Evolutionary conservation across 208 protist genomes (phyloP).

Genomic region (Sergeia podlipaevii): DNA sequence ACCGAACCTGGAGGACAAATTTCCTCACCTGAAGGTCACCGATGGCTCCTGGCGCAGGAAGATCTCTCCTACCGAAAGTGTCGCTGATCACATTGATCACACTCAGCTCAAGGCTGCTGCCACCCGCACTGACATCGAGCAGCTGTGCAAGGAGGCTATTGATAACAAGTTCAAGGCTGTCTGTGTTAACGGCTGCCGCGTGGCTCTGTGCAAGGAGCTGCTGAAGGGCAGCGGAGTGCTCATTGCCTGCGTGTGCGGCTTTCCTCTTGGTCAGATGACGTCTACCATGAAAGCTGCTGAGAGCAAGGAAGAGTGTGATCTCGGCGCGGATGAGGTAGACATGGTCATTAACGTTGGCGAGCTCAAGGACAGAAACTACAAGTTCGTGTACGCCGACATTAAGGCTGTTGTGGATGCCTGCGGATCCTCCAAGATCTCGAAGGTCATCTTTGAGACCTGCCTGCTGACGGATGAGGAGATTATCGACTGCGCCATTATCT

Average conservation of each 20-base stretch:
- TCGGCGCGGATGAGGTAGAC: conserved; percentile 93
- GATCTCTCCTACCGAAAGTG: not conserved
- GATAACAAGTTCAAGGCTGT: conserved; percentile 85
- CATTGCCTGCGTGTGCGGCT: conserved; percentile 80
- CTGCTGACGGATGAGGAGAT: conserved; percentile 87
- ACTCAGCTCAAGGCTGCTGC: conserved; percentile 82
- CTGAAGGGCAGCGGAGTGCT: conserved; percentile 48
- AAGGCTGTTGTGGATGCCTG: conserved; percentile 56
- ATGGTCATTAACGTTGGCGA: conserved; percentile 94
- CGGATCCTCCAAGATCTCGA: conserved; percentile 23
- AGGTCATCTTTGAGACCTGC: conserved; percentile 95
- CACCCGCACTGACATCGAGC: conserved; percentile 31
- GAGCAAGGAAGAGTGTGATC: conserved; percentile 42
- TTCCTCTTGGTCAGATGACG: conserved; percentile 90
- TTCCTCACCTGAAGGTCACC: conserved; percentile 45
- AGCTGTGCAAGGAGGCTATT: conserved; percentile 89
- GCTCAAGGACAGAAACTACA: conserved; percentile 83
- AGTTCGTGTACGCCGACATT: conserved; percentile 87
- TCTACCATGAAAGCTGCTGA: conserved; percentile 83
- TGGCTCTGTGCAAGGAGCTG: conserved; percentile 32
- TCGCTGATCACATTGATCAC: conserved; percentile 71
- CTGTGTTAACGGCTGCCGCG: conserved; percentile 90
- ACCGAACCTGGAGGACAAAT: conserved; percentile 42
- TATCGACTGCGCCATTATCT: conserved; percentile 87
- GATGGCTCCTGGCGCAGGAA: conserved; percentile 49